Percentiles rank a stretch among this genome's conserved stretches.
Conservation (phyloP, 345 rosid genomes). For the Orychophragmus violaceus region DNA sequence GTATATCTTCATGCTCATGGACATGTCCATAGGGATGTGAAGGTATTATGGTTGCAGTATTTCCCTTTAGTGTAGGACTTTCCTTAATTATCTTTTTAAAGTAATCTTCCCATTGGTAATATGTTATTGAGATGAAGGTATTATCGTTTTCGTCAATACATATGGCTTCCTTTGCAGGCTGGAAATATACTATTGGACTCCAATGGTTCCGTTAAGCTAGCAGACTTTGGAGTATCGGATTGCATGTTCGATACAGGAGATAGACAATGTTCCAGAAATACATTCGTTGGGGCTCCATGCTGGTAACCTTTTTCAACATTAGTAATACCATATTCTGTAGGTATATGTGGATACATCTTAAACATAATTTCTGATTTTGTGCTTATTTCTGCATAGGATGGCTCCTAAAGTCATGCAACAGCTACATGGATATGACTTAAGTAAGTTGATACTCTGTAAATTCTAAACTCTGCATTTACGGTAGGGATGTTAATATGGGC, state of each 20-base stretch:
- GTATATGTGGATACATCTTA: background rate
- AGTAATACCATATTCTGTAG: conserved; percentile 6
- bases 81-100: conserved; percentile 1
- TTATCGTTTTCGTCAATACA: background rate
- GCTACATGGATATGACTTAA: conserved; percentile 96
- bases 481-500: too few relatives aligned
- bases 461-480: background rate
- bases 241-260: conserved; percentile 98
- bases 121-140: background rate
- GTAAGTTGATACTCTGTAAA: conserved; percentile 45
- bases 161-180: conserved; percentile 51
- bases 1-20: conserved; percentile 90
- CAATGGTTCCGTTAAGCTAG: conserved; percentile 76
- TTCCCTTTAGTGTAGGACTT: background rate
- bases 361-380: conserved; percentile 1
- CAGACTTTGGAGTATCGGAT: conserved; percentile 96
- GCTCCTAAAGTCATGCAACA: conserved; percentile 99
- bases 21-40: conserved; percentile 95
- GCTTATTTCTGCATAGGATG: conserved; percentile 57
- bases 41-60: conserved; percentile 44
- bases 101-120: too few relatives aligned
- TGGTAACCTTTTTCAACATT: conserved; percentile 43
- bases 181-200: conserved; percentile 90
- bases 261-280: conserved; percentile 88
- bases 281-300: conserved; percentile 99